Conservation (phyloP, 2,329 filamentous ascomycete species). For the Sporothrix mexicana region DNA sequence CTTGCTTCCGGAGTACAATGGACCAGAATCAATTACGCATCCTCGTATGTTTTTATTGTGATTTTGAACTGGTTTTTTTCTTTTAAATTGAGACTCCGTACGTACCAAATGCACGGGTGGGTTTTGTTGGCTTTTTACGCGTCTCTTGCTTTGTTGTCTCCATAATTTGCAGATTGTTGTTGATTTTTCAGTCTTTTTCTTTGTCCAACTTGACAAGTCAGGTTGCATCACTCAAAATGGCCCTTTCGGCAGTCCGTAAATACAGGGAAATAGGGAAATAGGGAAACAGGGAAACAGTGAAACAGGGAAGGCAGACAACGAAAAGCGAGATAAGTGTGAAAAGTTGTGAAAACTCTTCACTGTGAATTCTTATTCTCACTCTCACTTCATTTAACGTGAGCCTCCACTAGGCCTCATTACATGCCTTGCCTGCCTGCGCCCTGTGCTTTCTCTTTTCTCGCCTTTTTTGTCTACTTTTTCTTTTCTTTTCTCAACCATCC, state of each 20-base stretch:
- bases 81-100: background rate
- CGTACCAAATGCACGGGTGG: constrained; percentile 4
- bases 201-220: constrained; percentile 32
- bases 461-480: background rate
- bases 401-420: background rate
- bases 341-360: background rate
- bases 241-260: constrained; percentile 29
- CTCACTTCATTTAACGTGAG: background rate
- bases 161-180: background rate
- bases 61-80: no score
- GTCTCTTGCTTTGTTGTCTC: background rate
- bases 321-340: background rate
- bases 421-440: background rate
- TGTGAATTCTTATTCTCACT: no score
- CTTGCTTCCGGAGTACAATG: background rate
- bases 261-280: background rate
- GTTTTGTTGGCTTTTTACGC: background rate
- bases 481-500: background rate
- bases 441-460: constrained; percentile 4
- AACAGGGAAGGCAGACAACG: background rate
- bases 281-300: background rate
- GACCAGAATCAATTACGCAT: constrained; percentile 21
- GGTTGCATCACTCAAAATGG: constrained; percentile 22
- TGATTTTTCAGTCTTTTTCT: background rate
- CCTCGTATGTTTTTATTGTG: constrained; percentile 19